Base-by-base conservation (phyloP, 768 basidiomycete genomes). In the Omphalotus guepiniiformis region DNA sequence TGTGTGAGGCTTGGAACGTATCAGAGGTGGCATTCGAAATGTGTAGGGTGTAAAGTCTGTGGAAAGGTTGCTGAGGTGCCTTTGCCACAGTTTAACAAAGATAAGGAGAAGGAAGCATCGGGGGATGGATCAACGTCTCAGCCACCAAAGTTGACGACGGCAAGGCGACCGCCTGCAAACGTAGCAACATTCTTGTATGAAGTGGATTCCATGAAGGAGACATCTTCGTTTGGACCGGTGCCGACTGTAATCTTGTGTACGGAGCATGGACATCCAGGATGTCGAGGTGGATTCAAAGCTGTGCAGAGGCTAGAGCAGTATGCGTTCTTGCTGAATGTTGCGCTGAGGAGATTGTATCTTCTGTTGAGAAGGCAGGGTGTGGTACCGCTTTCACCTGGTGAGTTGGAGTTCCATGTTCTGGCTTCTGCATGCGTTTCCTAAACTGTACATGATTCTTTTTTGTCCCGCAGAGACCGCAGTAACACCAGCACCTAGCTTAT, bases 231-330 rank as follows among this genome's bases (percentile, higher is more conserved):
- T 66, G 86, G 85, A 47, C 78, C 81, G 50, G 78, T 87, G 21
- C 88, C 88, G 18, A 81, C 76, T 25, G 69, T 80, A 41, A 81
- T 92, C 53, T 78, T 82, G 50, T 98, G 95, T 64, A 76, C 74
- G 4, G 82, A 85, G 12, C 93, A 95, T 62, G 82, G 76, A 6
- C 82, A 84, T 59, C 57, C 67, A 22, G 78, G 76, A 13, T 89
- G 85, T 58, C 72, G 79, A 47, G 60, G 67, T 19, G 93, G 94
- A 9, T 97, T 98, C 67, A 88, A 90, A 60, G 76, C 89, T 15
- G 96, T 96, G 13, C 92, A 94, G 51, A 76, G 95, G 48, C 68
- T 99, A 53, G 96, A 99, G 71, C 96, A 99, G 62, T 99, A 96
- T 64, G 91, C 96, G 2, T 99, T 94, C 74, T 68, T 99, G 48